Conservation (phyloP, 1,139 yeast species). For the Taphrina communis region DNA sequence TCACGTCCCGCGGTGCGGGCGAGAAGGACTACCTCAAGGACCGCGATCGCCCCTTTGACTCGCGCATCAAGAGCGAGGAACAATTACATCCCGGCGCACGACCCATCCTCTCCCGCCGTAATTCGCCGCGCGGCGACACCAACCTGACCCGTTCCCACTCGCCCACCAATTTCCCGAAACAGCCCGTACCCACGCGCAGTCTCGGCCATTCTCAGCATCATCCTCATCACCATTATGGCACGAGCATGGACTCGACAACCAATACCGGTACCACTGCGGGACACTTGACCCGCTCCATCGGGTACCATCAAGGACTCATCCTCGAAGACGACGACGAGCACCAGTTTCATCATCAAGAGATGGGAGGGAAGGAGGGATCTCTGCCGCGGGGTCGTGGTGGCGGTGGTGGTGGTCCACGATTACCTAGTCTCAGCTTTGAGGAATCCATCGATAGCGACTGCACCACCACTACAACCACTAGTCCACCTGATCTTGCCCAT, state of each 20-base stretch:
- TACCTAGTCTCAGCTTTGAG: slow-evolving; percentile 22
- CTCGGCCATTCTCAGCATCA: no score
- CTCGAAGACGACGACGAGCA: slow-evolving; percentile 11
- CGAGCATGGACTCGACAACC: neutral
- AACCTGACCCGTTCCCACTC: slow-evolving; percentile 10
- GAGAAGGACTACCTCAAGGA: slow-evolving; percentile 7
- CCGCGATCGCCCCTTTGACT: slow-evolving; percentile 19
- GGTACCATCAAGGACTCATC: slow-evolving; percentile 17
- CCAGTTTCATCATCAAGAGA: neutral
- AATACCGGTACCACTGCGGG: neutral
- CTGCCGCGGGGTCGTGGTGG: no score
- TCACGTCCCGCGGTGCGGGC: slow-evolving; percentile 8
- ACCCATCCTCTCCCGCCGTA: slow-evolving; percentile 13
- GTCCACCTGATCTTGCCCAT: neutral
- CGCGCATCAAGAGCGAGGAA: slow-evolving; percentile 24
- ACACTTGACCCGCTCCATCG: slow-evolving; percentile 23
- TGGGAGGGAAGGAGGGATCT: neutral
- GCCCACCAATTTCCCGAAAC: slow-evolving; percentile 13
- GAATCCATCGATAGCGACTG: neutral
- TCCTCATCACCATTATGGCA: no score
- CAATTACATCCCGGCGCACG: slow-evolving; percentile 23
- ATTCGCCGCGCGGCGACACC: neutral
- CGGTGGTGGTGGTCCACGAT: neutral
- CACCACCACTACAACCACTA: neutral
- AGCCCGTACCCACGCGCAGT: slow-evolving; percentile 1